Evolutionary conservation across 805 yeast species (phyloP), one percentile per base, ranked within the genome.

Genomic region (Suhomyces sp.): DNA sequence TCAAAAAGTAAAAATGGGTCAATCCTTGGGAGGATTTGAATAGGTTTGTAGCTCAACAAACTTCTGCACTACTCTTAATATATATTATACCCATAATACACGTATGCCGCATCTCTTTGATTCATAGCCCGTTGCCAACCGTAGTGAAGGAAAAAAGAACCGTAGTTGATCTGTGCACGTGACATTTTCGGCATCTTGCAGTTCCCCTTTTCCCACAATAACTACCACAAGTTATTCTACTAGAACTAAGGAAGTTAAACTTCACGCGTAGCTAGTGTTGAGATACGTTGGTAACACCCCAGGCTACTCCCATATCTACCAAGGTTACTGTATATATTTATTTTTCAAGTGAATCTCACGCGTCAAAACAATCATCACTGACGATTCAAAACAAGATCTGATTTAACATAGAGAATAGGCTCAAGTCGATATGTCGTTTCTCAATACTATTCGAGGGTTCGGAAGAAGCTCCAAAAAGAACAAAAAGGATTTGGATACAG

Each of bases 1-100:
- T n/a, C 85, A 90, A 59, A 79, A 75, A 57, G 91, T 94, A 45
- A 83, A 84, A 65, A 83, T 93, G 83, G 99, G 99, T 10, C 86
- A 93, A 71, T 62, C 80, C 9, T 72, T 92, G 44, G 97, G 97
- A 21, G 69, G 60, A 7, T 73, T 74, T 53, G 67, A 56, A 21
- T 64, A 47, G 27, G 29, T 10, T 15, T 10, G 47, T 19, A 44
- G 17, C 17, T n/a, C n/a, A n/a, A n/a, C n/a, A n/a, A n/a, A n/a
- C n/a, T n/a, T n/a, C n/a, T n/a, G n/a, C 15, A 13, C 9, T n/a
- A 31, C 13, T 17, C 46, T 9, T 21, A 20, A 8, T 24, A 24
- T 43, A 31, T 3, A n/a, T n/a, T 31, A 31, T 31, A 31, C 35
- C 35, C 17, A n/a, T 31, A 31, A 31, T 31, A n/a, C 35, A 37